A percentile compares a stretch with the other conserved stretches of the same genome.
Conservation (phyloP, 2,329 filamentous ascomycete genomes). For the Diaporthe ilicicola region DNA sequence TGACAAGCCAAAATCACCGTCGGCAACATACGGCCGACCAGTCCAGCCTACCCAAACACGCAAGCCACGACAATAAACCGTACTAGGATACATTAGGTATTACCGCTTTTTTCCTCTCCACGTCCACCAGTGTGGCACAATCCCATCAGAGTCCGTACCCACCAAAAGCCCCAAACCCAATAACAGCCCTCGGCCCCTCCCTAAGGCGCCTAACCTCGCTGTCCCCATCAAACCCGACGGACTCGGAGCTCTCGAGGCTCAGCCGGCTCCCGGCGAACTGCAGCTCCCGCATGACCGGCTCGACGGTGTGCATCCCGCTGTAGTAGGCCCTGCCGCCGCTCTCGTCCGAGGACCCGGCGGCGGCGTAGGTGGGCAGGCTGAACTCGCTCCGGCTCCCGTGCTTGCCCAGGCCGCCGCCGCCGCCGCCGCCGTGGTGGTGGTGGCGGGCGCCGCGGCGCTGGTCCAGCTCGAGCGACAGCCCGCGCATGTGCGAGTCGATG, state of each 20-base stretch:
- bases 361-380: not conserved
- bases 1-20: not conserved
- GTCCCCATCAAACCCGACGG: slow-evolving; percentile 26
- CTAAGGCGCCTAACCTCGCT: slow-evolving; percentile 28
- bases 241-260: slow-evolving; percentile 24
- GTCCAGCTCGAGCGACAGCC: not conserved
- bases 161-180: slow-evolving; percentile 32
- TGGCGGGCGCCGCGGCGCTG: not conserved
- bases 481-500: slow-evolving; percentile 11
- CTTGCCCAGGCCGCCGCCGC: not conserved
- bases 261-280: slow-evolving; percentile 39
- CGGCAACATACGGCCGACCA: not conserved
- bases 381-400: not conserved
- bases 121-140: not conserved
- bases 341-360: not conserved
- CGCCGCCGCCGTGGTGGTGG: not conserved
- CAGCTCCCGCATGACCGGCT: slow-evolving; percentile 56
- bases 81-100: slow-evolving; percentile 15
- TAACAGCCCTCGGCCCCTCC: slow-evolving; percentile 26
- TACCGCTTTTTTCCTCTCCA: not conserved
- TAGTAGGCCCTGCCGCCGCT: slow-evolving; percentile 8
- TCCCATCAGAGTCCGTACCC: not conserved
- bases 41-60: not conserved
- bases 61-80: not conserved
- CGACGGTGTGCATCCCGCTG: slow-evolving; percentile 50